phyloP scores from a whole-genome alignment of 768 basidiomycete genomes.

The Tricholoma sp. region DNA sequence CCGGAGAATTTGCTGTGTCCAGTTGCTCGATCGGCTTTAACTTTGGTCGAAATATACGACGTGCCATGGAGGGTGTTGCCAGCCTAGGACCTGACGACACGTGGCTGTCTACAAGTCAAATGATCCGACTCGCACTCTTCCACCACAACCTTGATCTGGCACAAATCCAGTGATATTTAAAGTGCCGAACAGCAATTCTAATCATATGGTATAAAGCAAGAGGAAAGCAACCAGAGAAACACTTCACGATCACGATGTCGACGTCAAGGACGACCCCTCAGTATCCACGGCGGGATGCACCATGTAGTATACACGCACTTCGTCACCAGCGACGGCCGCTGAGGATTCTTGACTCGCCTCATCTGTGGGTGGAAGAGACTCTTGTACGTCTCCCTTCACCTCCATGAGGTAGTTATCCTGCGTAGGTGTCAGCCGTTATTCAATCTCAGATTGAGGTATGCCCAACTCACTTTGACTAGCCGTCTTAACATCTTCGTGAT shows the following conservation, averaged over 20 bases:
- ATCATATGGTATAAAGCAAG: constrained; percentile 11
- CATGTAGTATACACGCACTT: constrained; percentile 78
- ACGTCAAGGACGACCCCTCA: constrained; percentile 47
- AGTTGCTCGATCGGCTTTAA: too few relatives aligned
- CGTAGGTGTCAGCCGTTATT: constrained; percentile 6
- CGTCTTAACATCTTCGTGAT: constrained; percentile 85
- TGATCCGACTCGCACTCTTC: too few relatives aligned
- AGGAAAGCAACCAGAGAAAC: constrained; percentile 6
- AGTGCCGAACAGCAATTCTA: too few relatives aligned
- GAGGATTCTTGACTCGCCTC: constrained; percentile 54
- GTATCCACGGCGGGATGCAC: constrained; percentile 86
- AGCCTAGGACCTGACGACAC: too few relatives aligned
- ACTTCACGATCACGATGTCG: constrained; percentile 15
- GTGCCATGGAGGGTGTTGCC: too few relatives aligned
- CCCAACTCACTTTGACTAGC: constrained; percentile 73
- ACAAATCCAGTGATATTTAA: too few relatives aligned
- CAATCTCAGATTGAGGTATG: not conserved
- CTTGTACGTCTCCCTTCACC: constrained; percentile 77
- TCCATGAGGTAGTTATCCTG: constrained; percentile 86
- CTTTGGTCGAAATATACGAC: too few relatives aligned
- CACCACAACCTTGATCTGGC: too few relatives aligned
- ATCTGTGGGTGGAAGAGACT: constrained; percentile 64
- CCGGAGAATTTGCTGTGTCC: too few relatives aligned
- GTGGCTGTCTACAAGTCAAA: too few relatives aligned
- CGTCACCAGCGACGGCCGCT: constrained; percentile 44